A percentile compares a stretch with the other conserved stretches of the same genome.
Evolutionary conservation across 2,329 filamentous ascomycete genomes (phyloP).

Genomic region (Fusarium redolens): DNA sequence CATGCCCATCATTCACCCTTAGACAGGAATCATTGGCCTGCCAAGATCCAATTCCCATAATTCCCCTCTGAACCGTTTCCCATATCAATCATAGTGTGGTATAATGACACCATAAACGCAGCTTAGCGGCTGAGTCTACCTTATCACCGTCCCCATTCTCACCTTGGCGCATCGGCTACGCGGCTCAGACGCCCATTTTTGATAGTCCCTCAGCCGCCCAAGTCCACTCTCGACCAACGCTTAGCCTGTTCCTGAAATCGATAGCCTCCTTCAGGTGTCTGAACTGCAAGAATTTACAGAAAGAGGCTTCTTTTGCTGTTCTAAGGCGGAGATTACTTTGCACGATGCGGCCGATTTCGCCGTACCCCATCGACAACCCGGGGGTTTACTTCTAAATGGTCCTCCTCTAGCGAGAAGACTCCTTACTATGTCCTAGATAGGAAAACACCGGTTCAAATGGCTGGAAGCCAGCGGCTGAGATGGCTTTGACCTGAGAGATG

Average conservation of each 20-base stretch:
- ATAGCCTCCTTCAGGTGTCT: conserved; percentile 12
- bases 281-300: conserved; percentile 15
- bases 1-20: neutral
- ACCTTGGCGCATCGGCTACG: conserved; percentile 26
- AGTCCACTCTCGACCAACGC: conserved; percentile 28
- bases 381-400: conserved; percentile 1
- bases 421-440: conserved; percentile 32
- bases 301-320: conserved; percentile 4
- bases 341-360: conserved; percentile 2
- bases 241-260: conserved; percentile 50
- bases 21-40: conserved; percentile 1
- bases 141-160: conserved; percentile 3
- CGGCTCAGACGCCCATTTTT: conserved; percentile 21
- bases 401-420: conserved; percentile 7
- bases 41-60: conserved; percentile 26
- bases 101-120: conserved; percentile 11
- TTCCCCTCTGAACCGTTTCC: conserved; percentile 7
- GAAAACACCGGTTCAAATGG: conserved; percentile 39
- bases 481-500: conserved; percentile 13
- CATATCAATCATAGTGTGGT: conserved; percentile 3
- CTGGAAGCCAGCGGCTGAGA: conserved; percentile 15
- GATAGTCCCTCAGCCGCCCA: conserved; percentile 25
- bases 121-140: conserved; percentile 1
- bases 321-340: conserved; percentile 36
- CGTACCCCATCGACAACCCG: conserved; percentile 6